Conservation (phyloP, 805 yeast genomes). For the Wickerhamiella alocasiicola region DNA sequence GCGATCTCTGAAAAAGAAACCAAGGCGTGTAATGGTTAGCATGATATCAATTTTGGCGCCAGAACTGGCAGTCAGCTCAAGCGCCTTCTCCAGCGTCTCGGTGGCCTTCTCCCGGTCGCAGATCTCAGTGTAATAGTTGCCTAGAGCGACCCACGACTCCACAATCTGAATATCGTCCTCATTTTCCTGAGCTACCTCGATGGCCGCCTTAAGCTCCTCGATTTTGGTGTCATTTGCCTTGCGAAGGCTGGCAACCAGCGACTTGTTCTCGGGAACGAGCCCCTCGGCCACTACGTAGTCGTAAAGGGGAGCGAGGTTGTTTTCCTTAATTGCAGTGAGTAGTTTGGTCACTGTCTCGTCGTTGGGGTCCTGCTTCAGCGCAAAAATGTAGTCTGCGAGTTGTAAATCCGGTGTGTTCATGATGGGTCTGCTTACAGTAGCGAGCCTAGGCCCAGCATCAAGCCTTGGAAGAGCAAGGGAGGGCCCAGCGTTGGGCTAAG, state of each 20-base stretch:
- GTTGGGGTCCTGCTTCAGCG: slow-evolving; percentile 35
- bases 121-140: slow-evolving; percentile 75
- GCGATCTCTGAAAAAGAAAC: slow-evolving; percentile 79
- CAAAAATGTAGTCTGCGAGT: slow-evolving; percentile 70
- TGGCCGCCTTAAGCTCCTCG: slow-evolving; percentile 32
- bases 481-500: no score
- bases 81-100: slow-evolving; percentile 54
- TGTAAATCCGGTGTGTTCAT: slow-evolving; percentile 51
- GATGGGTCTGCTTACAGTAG: no score
- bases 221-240: slow-evolving; percentile 46
- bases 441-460: no score
- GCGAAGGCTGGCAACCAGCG: slow-evolving; percentile 38
- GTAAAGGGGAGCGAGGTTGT: slow-evolving; percentile 75
- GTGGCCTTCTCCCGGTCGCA: slow-evolving; percentile 69
- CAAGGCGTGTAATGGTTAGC: slow-evolving; percentile 72
- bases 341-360: slow-evolving; percentile 35
- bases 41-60: slow-evolving; percentile 84
- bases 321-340: slow-evolving; percentile 40
- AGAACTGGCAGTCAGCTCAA: slow-evolving; percentile 67
- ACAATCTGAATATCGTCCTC: slow-evolving; percentile 82
- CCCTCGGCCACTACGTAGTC: slow-evolving; percentile 44
- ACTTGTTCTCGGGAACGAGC: slow-evolving; percentile 46
- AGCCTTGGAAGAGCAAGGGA: no score
- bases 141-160: slow-evolving; percentile 63
- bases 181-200: slow-evolving; percentile 51